phyloP scores from a whole-genome alignment of 345 rosid species.

The Mallotus nudiflorus region DNA sequence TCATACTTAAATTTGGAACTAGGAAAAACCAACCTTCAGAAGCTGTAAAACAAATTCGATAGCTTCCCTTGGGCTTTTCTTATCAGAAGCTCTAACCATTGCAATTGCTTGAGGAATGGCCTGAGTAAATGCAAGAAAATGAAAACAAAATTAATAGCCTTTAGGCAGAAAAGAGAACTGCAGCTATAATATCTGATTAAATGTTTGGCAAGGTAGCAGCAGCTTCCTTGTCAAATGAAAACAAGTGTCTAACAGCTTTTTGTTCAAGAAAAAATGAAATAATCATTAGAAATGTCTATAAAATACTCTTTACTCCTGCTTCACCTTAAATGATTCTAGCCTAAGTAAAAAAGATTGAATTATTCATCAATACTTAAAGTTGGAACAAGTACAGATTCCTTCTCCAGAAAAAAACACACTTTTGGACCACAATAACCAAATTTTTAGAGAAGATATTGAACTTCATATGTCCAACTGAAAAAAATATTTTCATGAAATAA shows the following conservation, averaged over 20 bases:
- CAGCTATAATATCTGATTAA: not conserved
- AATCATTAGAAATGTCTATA: not conserved
- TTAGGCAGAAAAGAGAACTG: not conserved
- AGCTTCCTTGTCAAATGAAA: not conserved
- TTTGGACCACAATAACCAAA: no score
- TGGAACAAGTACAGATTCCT: no score
- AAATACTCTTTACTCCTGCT: not conserved
- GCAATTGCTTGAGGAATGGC: constrained; percentile 95
- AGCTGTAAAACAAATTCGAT: constrained; percentile 94
- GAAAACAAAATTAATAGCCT: not conserved
- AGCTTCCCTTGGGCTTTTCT: constrained; percentile 96
- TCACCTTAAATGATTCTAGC: not conserved
- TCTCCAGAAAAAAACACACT: no score
- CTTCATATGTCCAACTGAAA: no score
- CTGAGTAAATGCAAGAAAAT: constrained; percentile 40
- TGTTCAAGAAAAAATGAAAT: no score
- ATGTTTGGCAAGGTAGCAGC: not conserved
- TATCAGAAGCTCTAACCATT: constrained; percentile 74
- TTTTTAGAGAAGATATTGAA: no score
- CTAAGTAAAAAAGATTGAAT: not conserved
- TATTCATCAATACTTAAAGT: no score
- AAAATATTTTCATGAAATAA: no score
- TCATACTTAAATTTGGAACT: not conserved
- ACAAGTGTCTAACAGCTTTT: not conserved
- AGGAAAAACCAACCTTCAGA: constrained; percentile 59